phyloP scores from a whole-genome alignment of 2,329 filamentous ascomycete species.

The Diatrype stigma region DNA sequence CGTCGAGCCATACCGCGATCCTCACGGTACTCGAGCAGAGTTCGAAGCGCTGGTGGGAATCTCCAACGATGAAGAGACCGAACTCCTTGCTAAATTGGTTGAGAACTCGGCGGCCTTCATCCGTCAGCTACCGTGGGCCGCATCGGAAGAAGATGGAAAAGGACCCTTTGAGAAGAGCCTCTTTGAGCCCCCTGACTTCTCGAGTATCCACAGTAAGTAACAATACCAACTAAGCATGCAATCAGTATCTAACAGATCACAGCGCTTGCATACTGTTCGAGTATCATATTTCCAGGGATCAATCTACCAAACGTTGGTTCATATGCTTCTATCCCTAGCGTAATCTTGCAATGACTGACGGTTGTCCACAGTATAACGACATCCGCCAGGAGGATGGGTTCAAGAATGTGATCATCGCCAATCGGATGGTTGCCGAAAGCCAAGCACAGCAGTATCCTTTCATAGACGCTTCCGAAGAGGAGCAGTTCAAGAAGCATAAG shows the following conservation, averaged over 20 bases:
- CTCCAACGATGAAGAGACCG: conserved; percentile 63
- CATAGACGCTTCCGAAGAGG: conserved; percentile 56
- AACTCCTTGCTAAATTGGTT: conserved; percentile 56
- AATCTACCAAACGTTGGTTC: conserved; percentile 39
- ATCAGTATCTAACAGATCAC: conserved; percentile 1
- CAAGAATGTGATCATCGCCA: conserved; percentile 61
- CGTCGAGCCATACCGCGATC: conserved; percentile 60
- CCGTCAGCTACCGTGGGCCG: conserved; percentile 62
- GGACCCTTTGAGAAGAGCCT: conserved; percentile 67
- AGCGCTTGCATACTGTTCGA: conserved; percentile 41
- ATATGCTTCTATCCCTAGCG: not conserved
- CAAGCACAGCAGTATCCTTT: conserved; percentile 44
- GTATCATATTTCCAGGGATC: conserved; percentile 38
- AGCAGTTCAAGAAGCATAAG: conserved; percentile 58
- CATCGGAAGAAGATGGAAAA: conserved; percentile 32
- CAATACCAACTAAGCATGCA: conserved; percentile 4
- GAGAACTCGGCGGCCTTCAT: conserved; percentile 62
- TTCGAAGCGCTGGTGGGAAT: conserved; percentile 58
- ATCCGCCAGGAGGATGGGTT: conserved; percentile 58
- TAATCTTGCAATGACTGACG: not conserved
- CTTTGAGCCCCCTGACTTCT: conserved; percentile 70
- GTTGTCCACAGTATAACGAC: conserved; percentile 41
- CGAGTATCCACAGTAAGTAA: conserved; percentile 63
- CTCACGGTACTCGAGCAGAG: conserved; percentile 53
- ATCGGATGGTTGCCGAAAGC: conserved; percentile 51